These are phyloP conservation scores for Blastomyces emzantsi DNA, from an alignment of 2,329 filamentous ascomycete genomes.

Conservation along the genomic window DNA sequence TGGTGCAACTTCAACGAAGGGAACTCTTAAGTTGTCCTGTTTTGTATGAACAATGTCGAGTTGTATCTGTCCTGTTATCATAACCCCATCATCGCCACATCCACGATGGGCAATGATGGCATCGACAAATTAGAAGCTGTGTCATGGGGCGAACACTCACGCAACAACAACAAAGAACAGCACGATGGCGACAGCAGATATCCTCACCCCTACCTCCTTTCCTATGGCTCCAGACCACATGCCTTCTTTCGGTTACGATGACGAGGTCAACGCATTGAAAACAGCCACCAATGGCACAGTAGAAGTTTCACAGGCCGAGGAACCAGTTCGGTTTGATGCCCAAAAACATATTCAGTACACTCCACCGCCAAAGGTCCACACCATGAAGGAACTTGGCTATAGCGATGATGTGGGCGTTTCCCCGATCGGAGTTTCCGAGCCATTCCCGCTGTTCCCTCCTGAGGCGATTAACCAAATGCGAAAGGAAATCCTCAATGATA, in stretches of 20 bases:
- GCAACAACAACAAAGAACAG: slow-evolving; percentile 3
- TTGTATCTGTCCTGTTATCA: background rate
- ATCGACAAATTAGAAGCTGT: slow-evolving; percentile 1
- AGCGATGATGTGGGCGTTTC: slow-evolving; percentile 50
- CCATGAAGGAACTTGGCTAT: slow-evolving; percentile 55
- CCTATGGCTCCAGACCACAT: slow-evolving; percentile 13
- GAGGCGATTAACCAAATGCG: slow-evolving; percentile 56
- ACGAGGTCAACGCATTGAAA: slow-evolving; percentile 1
- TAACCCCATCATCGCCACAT: background rate
- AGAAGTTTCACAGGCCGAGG: background rate
- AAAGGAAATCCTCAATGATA: slow-evolving; percentile 50
- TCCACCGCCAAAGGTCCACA: slow-evolving; percentile 44
- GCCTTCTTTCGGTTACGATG: slow-evolving; percentile 8
- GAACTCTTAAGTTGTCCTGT: background rate
- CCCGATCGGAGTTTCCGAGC: slow-evolving; percentile 54
- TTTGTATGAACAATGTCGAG: slow-evolving; percentile 2
- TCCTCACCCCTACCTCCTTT: slow-evolving; percentile 12
- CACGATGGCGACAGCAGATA: slow-evolving; percentile 19
- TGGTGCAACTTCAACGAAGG: background rate
- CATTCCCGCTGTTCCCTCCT: slow-evolving; percentile 54
- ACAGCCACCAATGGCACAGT: background rate
- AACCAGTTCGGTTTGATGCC: slow-evolving; percentile 42
- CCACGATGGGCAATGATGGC: background rate
- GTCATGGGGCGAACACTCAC: slow-evolving; percentile 14
- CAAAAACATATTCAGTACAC: slow-evolving; percentile 48